Evolutionary conservation across 2,329 filamentous ascomycete genomes (phyloP), one percentile per base, ranked within the genome.

Genomic region (Coniochaeta sp.): DNA sequence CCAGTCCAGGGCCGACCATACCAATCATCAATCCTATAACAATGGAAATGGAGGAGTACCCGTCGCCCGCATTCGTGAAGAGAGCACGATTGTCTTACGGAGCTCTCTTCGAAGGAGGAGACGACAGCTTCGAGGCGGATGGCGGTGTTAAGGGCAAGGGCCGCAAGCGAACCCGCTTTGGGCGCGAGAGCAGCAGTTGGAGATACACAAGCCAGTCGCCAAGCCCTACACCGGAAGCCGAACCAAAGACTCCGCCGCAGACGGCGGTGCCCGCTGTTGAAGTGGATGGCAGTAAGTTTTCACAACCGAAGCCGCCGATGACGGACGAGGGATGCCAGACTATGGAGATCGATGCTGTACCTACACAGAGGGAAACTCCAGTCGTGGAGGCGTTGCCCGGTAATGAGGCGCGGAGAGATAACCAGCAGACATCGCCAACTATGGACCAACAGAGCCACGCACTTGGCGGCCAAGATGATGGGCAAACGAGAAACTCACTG

Each of bases 61-160:
- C 83, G 5, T 96, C 91, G 2, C 92, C 92, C 0, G 90, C 90
- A 0, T 96, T 96, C 66, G 75, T 91, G 22, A 93, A 89, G 71
- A 81, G 88, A 59, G 81, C 84, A 16, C 81, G 89, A 60, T 76
- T 89, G 4, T 92, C 89, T 0, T 88, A 88, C 60, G 87, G 87
- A 1, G 84, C 85, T 0, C 73, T 89, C 0, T 84, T 88, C 58
- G 84, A 89, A 64, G 81, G 81, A 5, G 80, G 80, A 1, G 81
- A 85, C 63, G 87, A 92, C 66, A 82, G 86, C 3, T 88, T 93
- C 16, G 87, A 90, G 62, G 89, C 89, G 28, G 85, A 89, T 70
- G 83, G 83, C 1, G 80, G 80, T 47, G 76, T 83, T 26, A 81
- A 76, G 38, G 84, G 82, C 6, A 84, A 79, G 67, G 85, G 84